Base-by-base conservation (phyloP, 345 rosid genomes). In the Lepidium sativum region DNA sequence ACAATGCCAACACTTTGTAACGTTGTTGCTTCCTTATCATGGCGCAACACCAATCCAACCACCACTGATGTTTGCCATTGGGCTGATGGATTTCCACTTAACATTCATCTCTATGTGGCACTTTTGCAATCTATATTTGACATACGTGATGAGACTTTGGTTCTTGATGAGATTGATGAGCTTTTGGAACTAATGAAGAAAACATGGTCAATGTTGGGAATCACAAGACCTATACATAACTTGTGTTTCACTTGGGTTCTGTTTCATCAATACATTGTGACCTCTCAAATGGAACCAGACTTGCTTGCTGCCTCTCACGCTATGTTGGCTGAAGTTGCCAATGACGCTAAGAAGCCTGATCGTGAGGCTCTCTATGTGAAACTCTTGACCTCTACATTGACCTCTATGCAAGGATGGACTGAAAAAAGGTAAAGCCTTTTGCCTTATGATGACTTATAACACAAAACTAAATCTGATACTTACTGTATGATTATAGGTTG, bases 21-120 rank as follows among this genome's bases (percentile, higher is more conserved):
- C 76, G 38, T 76, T 17, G 91, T 87, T 8, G 81, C 79, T 14
- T 81, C 98, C 9, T 72, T 92, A 9, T 57, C 91, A 0, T 85
- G 91, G 76, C 73, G 97, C 13, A 79, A 81, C 67, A 11, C 71
- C 37, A 65, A 39, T 12, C 87, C 79, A 9, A 54, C 71, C 2
- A 75, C 82, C 2, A 75, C 82, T 1, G 88, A 84, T 10, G 73
- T 76, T 6, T 92, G 91, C 57, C 97, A 89, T 58, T 92, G 97
- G 98, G 97, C 94, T 0, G 94, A 92, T 21, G 97, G 98, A 3
- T 92, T 70, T 52, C 96, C 98, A 9, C 80, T 92, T 21, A 92
- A 89, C 53, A 53, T 92, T 2, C 83, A 82, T 75, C 68, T 89
- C 6, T 89, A 92, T 52, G 60, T 72, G 11, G 54, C 83, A 1